These are phyloP conservation scores for Colletotrichum coccodes DNA, from an alignment of 2,329 filamentous ascomycete species.

Conservation along the genomic window DNA sequence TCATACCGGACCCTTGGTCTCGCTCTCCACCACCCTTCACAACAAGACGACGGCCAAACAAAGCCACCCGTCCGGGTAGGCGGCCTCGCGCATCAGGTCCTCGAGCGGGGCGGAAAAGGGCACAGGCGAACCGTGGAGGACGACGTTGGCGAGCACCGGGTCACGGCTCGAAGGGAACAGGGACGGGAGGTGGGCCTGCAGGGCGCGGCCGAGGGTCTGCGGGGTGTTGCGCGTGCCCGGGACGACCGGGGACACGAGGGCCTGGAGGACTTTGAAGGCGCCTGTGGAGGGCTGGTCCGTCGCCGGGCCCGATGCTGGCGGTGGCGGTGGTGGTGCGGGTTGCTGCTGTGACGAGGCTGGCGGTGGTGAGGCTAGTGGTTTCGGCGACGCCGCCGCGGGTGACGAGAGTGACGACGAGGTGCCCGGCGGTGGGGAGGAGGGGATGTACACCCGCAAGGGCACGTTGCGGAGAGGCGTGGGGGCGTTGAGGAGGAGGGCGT, in stretches of 20 bases:
- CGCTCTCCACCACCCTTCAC: slow-evolving; percentile 34
- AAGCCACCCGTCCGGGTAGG: slow-evolving; percentile 93
- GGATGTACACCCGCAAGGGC: slow-evolving; percentile 90
- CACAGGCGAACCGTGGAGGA: slow-evolving; percentile 86
- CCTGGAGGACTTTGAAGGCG: slow-evolving; percentile 79
- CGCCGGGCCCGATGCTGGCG: background rate
- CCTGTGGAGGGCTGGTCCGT: slow-evolving; percentile 47
- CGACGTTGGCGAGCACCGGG: slow-evolving; percentile 82
- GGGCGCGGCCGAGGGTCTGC: slow-evolving; percentile 75
- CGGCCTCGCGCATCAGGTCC: slow-evolving; percentile 83
- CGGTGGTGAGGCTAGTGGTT: slow-evolving; percentile 25
- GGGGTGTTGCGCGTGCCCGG: slow-evolving; percentile 49
- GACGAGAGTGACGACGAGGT: background rate
- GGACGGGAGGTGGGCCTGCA: slow-evolving; percentile 79
- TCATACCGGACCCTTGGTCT: background rate
- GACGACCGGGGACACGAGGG: slow-evolving; percentile 67
- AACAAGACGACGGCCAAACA: slow-evolving; percentile 84
- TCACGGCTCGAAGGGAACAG: slow-evolving; percentile 90
- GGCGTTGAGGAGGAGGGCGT: slow-evolving; percentile 80
- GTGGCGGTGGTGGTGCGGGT: background rate
- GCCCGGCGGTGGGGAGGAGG: slow-evolving; percentile 62
- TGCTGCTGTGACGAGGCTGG: background rate
- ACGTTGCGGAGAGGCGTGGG: slow-evolving; percentile 81
- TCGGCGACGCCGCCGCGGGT: background rate
- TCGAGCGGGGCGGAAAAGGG: slow-evolving; percentile 84